These are phyloP conservation scores for Pseudogymnoascus sp. DNA, from an alignment of 2,329 filamentous ascomycete species.

Conservation along the genomic window DNA sequence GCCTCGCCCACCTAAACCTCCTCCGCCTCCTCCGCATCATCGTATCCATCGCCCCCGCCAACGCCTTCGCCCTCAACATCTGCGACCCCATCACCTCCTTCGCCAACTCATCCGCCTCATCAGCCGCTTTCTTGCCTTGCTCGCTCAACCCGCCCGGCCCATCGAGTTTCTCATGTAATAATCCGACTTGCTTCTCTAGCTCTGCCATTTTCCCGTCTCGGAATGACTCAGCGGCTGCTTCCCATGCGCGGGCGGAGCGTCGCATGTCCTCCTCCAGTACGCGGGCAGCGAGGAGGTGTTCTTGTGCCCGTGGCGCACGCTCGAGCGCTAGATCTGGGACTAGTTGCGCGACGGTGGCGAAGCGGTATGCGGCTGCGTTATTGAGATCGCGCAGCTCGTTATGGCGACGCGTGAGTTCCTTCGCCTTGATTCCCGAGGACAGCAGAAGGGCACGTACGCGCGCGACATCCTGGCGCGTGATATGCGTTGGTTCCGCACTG, in stretches of 20 bases:
- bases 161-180: slow-evolving; percentile 38
- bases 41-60: slow-evolving; percentile 71
- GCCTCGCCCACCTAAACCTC: slow-evolving; percentile 64
- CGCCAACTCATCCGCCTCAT: slow-evolving; percentile 73
- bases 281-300: slow-evolving; percentile 44
- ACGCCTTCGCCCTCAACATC: slow-evolving; percentile 71
- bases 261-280: slow-evolving; percentile 42
- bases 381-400: slow-evolving; percentile 23
- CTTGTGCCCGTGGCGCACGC: slow-evolving; percentile 21
- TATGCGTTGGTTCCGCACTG: slow-evolving; percentile 11
- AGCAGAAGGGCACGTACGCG: slow-evolving; percentile 71
- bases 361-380: slow-evolving; percentile 14
- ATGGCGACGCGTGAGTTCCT: slow-evolving; percentile 65
- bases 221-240: slow-evolving; percentile 52
- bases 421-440: slow-evolving; percentile 82
- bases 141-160: slow-evolving; percentile 19
- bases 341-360: slow-evolving; percentile 22
- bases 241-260: slow-evolving; percentile 42
- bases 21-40: slow-evolving; percentile 63
- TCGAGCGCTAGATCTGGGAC: slow-evolving; percentile 13
- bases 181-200: slow-evolving; percentile 34
- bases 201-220: slow-evolving; percentile 47
- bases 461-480: slow-evolving; percentile 68
- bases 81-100: slow-evolving; percentile 70
- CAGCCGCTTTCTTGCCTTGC: slow-evolving; percentile 56